These are phyloP conservation scores for Kluyveromyces wickerhamii DNA, from an alignment of 805 yeast species.

Conservation along the genomic window DNA sequence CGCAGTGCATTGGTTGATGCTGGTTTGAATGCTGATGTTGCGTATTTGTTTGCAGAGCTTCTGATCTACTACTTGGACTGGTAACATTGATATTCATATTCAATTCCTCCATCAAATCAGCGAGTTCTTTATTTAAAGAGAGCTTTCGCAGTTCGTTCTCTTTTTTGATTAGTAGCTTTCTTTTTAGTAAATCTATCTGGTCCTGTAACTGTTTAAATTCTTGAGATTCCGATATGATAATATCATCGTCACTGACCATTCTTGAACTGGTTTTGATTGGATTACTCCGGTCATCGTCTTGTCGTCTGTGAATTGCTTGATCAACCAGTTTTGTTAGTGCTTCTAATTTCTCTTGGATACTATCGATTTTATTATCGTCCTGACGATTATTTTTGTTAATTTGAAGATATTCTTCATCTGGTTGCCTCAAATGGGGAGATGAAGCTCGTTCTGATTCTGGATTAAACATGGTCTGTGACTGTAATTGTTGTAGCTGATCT, in stretches of 20 bases:
- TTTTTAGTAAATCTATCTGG: conserved; percentile 27
- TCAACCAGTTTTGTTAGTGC: conserved; percentile 13
- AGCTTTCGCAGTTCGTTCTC: conserved; percentile 31
- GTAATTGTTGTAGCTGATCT: conserved; percentile 7
- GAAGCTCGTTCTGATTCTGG: too few species aligned
- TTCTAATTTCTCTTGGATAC: conserved; percentile 15
- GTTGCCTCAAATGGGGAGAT: background rate
- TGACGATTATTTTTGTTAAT: conserved; percentile 1
- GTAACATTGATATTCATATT: conserved; percentile 7
- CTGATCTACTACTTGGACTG: background rate
- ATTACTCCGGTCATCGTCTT: background rate
- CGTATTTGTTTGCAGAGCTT: background rate
- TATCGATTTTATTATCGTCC: conserved; percentile 14
- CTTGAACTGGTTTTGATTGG: background rate
- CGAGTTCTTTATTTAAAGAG: conserved; percentile 26
- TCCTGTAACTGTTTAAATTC: conserved; percentile 30
- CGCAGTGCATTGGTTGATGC: conserved; percentile 1
- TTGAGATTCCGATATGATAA: conserved; percentile 28
- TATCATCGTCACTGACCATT: conserved; percentile 25
- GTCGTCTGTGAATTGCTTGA: background rate
- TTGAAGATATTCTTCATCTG: background rate
- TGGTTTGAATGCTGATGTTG: background rate
- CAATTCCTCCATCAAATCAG: conserved; percentile 21
- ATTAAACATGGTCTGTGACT: too few species aligned
- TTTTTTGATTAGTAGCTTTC: conserved; percentile 28